These are phyloP conservation scores for Lepiota subincarnata DNA, from an alignment of 768 basidiomycete species.

Conservation along the genomic window DNA sequence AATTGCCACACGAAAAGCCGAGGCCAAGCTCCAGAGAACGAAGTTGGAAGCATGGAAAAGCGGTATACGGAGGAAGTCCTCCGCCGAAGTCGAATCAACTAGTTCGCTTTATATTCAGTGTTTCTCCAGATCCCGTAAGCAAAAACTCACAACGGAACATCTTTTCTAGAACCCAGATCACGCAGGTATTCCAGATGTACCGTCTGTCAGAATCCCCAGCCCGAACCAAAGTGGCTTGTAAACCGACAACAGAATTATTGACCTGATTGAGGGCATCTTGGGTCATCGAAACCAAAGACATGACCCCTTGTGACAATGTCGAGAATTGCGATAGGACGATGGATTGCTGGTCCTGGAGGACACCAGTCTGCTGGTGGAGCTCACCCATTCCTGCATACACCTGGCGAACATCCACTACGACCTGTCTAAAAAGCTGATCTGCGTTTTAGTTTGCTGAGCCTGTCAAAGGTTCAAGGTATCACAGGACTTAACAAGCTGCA, in stretches of 20 bases:
- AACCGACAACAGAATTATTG: conserved; percentile 1
- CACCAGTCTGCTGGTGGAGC: conserved; percentile 1
- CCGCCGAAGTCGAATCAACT: conserved; percentile 8
- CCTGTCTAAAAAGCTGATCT: neutral
- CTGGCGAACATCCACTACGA: neutral
- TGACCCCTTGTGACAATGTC: conserved; percentile 1
- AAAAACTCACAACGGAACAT: conserved; percentile 5
- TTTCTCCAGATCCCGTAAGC: neutral
- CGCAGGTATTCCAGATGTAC: conserved; percentile 5
- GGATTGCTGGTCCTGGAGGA: conserved; percentile 4
- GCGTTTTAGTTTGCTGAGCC: neutral
- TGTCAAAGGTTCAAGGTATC: neutral
- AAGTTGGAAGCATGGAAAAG: neutral
- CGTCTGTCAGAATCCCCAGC: neutral
- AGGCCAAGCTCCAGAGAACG: neutral
- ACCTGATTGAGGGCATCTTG: neutral
- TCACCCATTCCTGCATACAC: neutral
- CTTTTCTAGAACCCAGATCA: conserved; percentile 4
- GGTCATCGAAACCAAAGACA: neutral
- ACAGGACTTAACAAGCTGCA: conserved; percentile 6
- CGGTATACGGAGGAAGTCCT: conserved; percentile 3
- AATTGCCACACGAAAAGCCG: neutral
- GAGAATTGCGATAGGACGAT: conserved; percentile 7
- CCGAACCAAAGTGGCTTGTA: neutral
- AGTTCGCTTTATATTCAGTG: neutral